Evolutionary conservation across 192 early-diverging fungal genomes (phyloP).

Genomic region (Coemansia aciculifera): DNA sequence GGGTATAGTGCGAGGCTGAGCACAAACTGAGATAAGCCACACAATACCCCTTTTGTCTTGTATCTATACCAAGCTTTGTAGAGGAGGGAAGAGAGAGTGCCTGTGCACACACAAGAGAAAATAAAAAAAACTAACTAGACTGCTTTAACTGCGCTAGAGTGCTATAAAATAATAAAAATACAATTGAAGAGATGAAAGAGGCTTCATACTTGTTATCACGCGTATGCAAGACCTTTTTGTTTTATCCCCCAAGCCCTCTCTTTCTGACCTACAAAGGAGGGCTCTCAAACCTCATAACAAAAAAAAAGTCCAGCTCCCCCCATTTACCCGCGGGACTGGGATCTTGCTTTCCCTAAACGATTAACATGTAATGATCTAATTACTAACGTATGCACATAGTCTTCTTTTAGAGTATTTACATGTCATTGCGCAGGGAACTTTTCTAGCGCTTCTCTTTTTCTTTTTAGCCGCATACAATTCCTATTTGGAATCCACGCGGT

Average conservation of each 20-base stretch:
- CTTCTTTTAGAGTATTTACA: neutral
- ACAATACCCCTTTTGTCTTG: neutral
- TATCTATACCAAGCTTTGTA: neutral
- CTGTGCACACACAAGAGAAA: neutral
- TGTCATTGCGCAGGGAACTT: neutral
- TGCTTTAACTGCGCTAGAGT: neutral
- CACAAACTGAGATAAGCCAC: neutral
- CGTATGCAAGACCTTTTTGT: neutral
- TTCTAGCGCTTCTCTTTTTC: neutral
- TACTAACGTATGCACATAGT: neutral
- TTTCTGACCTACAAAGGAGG: conserved; percentile 9
- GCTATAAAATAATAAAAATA: neutral
- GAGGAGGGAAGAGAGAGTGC: neutral
- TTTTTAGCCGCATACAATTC: neutral
- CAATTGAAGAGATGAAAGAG: neutral
- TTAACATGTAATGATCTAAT: neutral
- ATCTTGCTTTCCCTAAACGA: neutral
- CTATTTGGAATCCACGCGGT: neutral
- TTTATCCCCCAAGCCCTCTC: neutral
- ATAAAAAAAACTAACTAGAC: neutral
- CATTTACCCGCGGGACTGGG: neutral
- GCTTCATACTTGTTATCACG: neutral
- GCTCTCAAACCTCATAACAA: neutral
- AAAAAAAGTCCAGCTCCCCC: neutral
- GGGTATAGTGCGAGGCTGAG: neutral